Evolutionary conservation across 495 filamentous ascomycete species (phyloP).

Genomic region (Clavariopsis aquatica): DNA sequence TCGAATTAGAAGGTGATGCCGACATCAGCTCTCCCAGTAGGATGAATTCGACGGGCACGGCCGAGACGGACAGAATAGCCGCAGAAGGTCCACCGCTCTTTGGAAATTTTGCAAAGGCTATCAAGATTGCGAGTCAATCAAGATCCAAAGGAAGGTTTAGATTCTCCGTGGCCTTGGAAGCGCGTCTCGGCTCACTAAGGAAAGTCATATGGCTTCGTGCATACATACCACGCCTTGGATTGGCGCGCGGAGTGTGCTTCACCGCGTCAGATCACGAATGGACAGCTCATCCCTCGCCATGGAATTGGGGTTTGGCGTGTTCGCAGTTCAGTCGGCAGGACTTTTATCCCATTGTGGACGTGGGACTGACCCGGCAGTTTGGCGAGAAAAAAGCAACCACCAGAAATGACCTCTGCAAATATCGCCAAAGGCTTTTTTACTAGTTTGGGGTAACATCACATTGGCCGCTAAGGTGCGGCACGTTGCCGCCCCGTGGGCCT

Average conservation of each 20-base stretch:
- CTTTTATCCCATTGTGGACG: background rate
- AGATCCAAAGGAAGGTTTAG: conserved; percentile 14
- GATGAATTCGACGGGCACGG: conserved; percentile 1
- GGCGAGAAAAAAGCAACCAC: conserved; percentile 17
- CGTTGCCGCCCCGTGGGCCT: background rate
- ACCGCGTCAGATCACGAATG: conserved; percentile 19
- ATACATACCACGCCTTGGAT: background rate
- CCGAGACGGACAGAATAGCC: conserved; percentile 18
- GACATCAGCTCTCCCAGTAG: background rate
- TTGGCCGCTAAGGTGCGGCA: background rate
- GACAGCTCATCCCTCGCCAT: background rate
- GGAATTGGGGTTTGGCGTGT: background rate
- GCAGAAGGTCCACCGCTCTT: conserved; percentile 24
- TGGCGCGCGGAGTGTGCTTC: conserved; percentile 9
- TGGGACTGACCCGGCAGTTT: conserved; percentile 11
- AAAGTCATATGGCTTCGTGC: conserved; percentile 10
- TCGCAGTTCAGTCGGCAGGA: background rate
- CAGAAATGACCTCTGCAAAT: background rate
- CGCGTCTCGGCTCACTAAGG: conserved; percentile 1
- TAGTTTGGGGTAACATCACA: background rate
- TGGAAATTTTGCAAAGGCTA: background rate
- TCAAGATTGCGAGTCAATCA: background rate
- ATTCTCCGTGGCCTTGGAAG: conserved; percentile 12
- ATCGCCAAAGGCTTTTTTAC: background rate
- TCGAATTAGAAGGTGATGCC: background rate